Evolutionary conservation across 768 basidiomycete genomes (phyloP).

Genomic region (Trametes cingulata): DNA sequence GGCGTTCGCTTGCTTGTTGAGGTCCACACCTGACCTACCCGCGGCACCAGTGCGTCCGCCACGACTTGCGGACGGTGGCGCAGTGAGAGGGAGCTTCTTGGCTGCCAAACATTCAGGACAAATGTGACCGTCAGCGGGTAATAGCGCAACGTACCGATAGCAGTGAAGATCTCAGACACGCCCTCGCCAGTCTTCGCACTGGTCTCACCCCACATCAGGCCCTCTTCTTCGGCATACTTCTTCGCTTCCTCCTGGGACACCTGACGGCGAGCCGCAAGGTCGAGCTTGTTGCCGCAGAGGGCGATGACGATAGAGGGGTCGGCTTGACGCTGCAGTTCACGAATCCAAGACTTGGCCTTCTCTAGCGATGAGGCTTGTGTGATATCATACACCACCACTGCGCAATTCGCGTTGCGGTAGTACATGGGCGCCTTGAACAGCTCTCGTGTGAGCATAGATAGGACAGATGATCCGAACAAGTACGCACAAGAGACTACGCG

Average conservation of each 20-base stretch:
- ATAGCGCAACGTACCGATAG: constrained; percentile 62
- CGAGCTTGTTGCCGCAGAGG: constrained; percentile 94
- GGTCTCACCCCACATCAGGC: constrained; percentile 90
- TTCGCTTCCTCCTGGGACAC: constrained; percentile 86
- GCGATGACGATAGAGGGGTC: constrained; percentile 97
- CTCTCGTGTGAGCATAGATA: not conserved
- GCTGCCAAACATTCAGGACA: constrained; percentile 42
- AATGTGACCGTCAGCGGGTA: too few species aligned
- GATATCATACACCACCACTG: constrained; percentile 95
- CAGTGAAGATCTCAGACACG: constrained; percentile 82
- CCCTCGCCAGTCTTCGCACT: constrained; percentile 89
- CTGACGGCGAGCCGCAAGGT: constrained; percentile 82
- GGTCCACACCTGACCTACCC: constrained; percentile 67
- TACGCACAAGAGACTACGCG: constrained; percentile 49
- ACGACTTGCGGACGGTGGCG: constrained; percentile 63
- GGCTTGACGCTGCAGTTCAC: constrained; percentile 95
- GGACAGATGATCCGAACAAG: not conserved
- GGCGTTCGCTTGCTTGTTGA: constrained; percentile 65
- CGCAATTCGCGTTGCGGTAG: constrained; percentile 93
- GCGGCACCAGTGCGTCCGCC: constrained; percentile 53
- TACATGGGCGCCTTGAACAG: constrained; percentile 83
- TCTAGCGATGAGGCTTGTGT: constrained; percentile 89
- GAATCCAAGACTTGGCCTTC: constrained; percentile 95
- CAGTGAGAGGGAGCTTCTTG: constrained; percentile 85
- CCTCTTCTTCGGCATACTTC: constrained; percentile 92